These are phyloP conservation scores for Talaromyces albobiverticillius DNA, from an alignment of 2,329 filamentous ascomycete genomes.

Conservation along the genomic window DNA sequence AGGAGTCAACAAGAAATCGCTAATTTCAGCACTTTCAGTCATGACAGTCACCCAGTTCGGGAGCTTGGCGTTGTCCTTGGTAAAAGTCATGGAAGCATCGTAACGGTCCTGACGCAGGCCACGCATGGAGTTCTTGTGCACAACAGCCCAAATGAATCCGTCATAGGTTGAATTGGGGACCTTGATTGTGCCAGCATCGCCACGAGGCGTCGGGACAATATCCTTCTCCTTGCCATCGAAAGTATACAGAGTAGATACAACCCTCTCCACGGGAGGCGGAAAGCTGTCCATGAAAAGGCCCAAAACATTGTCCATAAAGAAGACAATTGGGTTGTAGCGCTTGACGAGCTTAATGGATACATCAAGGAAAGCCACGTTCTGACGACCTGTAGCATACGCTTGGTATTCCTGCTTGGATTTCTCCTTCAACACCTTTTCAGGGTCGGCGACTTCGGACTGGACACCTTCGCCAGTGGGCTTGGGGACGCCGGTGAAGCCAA, in stretches of 20 bases:
- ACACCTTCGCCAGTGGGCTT: conserved; percentile 48
- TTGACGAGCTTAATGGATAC: conserved; percentile 77
- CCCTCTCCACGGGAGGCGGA: conserved; percentile 64
- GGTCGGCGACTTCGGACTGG: conserved; percentile 45
- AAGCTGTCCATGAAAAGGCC: conserved; percentile 80
- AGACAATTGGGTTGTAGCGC: conserved; percentile 75
- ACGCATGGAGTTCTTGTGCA: conserved; percentile 95
- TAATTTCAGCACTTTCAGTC: conserved; percentile 95
- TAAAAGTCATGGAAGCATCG: conserved; percentile 86
- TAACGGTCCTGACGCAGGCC: conserved; percentile 86
- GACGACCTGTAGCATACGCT: conserved; percentile 84
- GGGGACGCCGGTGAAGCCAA: conserved; percentile 68
- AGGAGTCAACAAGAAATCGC: conserved; percentile 79
- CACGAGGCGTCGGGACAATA: conserved; percentile 64
- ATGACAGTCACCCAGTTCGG: conserved; percentile 89
- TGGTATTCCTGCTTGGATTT: conserved; percentile 83
- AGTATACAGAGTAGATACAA: conserved; percentile 76
- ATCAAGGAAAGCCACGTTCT: conserved; percentile 90
- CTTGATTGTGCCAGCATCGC: conserved; percentile 57
- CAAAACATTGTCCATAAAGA: conserved; percentile 64
- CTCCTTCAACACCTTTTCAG: conserved; percentile 70
- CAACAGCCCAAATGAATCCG: conserved; percentile 89
- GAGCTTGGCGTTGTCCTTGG: conserved; percentile 88
- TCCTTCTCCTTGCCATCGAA: conserved; percentile 90
- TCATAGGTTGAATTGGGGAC: conserved; percentile 66